phyloP scores from a whole-genome alignment of 257 asterid species.

The Handroanthus guayacan region DNA sequence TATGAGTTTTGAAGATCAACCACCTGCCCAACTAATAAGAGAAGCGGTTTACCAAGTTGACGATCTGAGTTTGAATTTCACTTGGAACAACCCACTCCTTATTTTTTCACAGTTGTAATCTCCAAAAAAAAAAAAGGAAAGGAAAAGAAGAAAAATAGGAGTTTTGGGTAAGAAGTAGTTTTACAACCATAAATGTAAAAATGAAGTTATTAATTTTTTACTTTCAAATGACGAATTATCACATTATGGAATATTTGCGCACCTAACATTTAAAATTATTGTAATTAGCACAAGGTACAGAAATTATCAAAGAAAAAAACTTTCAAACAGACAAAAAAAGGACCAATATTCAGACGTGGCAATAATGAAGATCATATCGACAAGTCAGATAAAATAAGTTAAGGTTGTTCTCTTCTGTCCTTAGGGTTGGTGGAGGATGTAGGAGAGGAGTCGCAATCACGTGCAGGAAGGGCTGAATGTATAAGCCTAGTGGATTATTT shows the following conservation, averaged over 20 bases:
- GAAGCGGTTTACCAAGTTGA: too few relatives aligned
- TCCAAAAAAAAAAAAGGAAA: too few relatives aligned
- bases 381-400: constrained; percentile 27
- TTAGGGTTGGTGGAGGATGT: not conserved
- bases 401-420: not conserved
- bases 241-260: constrained; percentile 1
- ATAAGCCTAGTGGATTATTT: too few relatives aligned
- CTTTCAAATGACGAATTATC: not conserved
- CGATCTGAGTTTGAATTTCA: too few relatives aligned
- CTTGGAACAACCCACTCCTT: too few relatives aligned
- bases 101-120: too few relatives aligned
- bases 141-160: too few relatives aligned
- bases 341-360: constrained; percentile 28
- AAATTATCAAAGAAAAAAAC: not conserved
- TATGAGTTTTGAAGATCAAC: too few relatives aligned
- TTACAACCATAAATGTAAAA: not conserved
- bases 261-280: not conserved
- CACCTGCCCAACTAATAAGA: too few relatives aligned
- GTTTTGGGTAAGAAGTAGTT: too few relatives aligned
- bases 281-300: not conserved
- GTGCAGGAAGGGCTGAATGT: constrained; percentile 21
- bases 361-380: constrained; percentile 38
- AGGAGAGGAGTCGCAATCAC: constrained; percentile 30
- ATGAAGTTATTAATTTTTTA: not conserved
- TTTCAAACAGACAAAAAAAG: not conserved